Evolutionary conservation across 192 early-diverging fungal species (phyloP).

Genomic region (Dissophora ornata): DNA sequence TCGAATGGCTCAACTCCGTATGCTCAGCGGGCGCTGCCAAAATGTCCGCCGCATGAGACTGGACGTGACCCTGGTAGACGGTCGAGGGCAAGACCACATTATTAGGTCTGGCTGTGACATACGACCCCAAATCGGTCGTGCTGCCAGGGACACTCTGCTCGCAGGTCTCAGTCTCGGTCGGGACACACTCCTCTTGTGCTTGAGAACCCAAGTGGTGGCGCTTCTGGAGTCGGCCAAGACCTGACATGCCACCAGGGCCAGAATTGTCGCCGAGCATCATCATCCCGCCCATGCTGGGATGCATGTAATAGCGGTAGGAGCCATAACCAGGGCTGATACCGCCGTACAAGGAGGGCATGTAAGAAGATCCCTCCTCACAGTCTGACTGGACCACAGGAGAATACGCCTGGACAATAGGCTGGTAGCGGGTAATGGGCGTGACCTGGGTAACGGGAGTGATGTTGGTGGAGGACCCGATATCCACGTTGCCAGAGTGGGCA

Average conservation of each 20-base stretch:
- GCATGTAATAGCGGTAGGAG: background rate
- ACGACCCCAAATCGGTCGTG: slow-evolving; percentile 29
- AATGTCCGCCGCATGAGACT: slow-evolving; percentile 12
- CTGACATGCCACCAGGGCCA: too few relatives aligned
- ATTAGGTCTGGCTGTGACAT: slow-evolving; percentile 7
- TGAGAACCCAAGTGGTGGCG: too few relatives aligned
- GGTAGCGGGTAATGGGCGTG: slow-evolving; percentile 40
- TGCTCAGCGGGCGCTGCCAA: background rate
- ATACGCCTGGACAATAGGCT: slow-evolving; percentile 34
- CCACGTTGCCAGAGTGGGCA: slow-evolving; percentile 17
- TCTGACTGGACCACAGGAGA: slow-evolving; percentile 30
- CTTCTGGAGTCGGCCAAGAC: too few relatives aligned
- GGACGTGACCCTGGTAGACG: slow-evolving; percentile 30
- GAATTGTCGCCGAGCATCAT: background rate
- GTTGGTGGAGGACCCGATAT: slow-evolving; percentile 24
- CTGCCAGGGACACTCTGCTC: slow-evolving; percentile 1
- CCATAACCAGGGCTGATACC: background rate
- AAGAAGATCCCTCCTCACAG: slow-evolving; percentile 11
- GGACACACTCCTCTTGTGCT: slow-evolving; percentile 18
- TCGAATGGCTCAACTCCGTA: background rate
- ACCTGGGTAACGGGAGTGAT: slow-evolving; percentile 28
- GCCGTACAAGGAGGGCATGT: background rate
- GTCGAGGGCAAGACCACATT: slow-evolving; percentile 23
- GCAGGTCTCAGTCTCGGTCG: slow-evolving; percentile 16
- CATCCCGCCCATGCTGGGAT: background rate